A percentile compares a stretch with the other conserved stretches of the same genome.
Conservation (phyloP, 2,329 filamentous ascomycete species). For the Colletotrichum zoysiae region DNA sequence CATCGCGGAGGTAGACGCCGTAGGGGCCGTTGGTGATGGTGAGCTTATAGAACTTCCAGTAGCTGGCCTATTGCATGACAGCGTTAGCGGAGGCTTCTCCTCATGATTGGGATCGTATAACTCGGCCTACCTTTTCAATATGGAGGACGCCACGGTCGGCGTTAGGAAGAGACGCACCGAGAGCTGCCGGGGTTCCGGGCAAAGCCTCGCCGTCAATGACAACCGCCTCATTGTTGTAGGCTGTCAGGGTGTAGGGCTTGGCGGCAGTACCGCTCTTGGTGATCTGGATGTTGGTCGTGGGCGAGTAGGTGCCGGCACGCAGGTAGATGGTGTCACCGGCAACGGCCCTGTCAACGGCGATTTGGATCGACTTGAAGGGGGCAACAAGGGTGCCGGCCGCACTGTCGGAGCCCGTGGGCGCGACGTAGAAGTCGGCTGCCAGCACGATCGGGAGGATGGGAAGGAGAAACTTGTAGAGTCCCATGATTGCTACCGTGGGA, state of each 20-base stretch:
- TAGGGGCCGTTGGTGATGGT: conserved; percentile 54
- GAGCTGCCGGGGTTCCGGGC: conserved; percentile 55
- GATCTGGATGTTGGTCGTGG: conserved; percentile 61
- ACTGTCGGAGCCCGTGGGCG: conserved; percentile 56
- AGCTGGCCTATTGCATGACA: conserved; percentile 45
- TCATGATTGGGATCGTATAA: no score
- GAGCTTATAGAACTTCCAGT: conserved; percentile 56
- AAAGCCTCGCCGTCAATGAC: conserved; percentile 60
- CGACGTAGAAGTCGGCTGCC: conserved; percentile 58
- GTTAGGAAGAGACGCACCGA: conserved; percentile 55
- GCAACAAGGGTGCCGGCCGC: conserved; percentile 53
- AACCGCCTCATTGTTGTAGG: conserved; percentile 58
- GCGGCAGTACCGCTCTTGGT: conserved; percentile 56
- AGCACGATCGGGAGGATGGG: conserved; percentile 37
- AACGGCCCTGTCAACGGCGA: conserved; percentile 58
- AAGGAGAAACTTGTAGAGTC: conserved; percentile 39
- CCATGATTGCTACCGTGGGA: conserved; percentile 25
- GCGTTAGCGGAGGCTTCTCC: neutral
- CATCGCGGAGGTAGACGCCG: conserved; percentile 52
- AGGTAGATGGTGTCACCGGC: conserved; percentile 58
- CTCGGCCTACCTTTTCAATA: conserved; percentile 51
- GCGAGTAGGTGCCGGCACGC: conserved; percentile 54
- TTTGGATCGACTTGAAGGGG: conserved; percentile 61
- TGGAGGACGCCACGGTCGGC: conserved; percentile 61
- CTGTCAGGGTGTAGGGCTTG: conserved; percentile 56